Percentiles rank a stretch among this genome's conserved stretches.
Evolutionary conservation across 2,329 filamentous ascomycete genomes (phyloP).

Genomic region (Lachnellula occidentalis): DNA sequence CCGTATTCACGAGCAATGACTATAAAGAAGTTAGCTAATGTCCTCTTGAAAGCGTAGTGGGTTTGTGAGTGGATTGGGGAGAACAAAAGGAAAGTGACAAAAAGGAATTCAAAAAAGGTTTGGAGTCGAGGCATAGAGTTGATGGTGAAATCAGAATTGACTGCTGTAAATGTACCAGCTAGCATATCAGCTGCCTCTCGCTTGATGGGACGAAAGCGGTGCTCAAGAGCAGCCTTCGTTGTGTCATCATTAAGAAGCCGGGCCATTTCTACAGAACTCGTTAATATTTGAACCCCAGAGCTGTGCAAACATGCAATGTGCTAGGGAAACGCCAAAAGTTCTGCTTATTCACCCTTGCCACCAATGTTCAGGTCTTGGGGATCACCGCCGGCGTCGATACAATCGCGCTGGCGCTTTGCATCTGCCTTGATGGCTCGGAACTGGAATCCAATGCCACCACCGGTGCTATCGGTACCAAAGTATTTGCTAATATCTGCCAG

Average conservation of each 20-base stretch:
- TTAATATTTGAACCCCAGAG: background rate
- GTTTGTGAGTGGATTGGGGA: slow-evolving; percentile 6
- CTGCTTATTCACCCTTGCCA: slow-evolving; percentile 4
- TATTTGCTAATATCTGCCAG: slow-evolving; percentile 51
- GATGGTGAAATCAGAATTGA: background rate
- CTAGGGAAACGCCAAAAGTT: background rate
- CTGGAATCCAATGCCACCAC: slow-evolving; percentile 54
- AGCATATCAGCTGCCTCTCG: slow-evolving; percentile 22
- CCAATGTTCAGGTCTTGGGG: slow-evolving; percentile 31
- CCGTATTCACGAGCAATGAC: slow-evolving; percentile 25
- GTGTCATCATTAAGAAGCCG: slow-evolving; percentile 18
- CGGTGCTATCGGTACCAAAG: slow-evolving; percentile 52
- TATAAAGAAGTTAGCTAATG: slow-evolving; percentile 24
- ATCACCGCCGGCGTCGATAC: slow-evolving; percentile 41
- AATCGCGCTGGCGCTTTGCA: slow-evolving; percentile 42
- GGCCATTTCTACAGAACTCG: slow-evolving; percentile 16
- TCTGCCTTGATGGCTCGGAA: slow-evolving; percentile 52
- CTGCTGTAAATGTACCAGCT: slow-evolving; percentile 11
- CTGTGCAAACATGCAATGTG: slow-evolving; percentile 5
- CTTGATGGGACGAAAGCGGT: slow-evolving; percentile 28
- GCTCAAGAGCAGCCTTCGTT: slow-evolving; percentile 23
- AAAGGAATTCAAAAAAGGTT: slow-evolving; percentile 5
- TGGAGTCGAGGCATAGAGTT: no score
- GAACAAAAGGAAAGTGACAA: slow-evolving; percentile 13
- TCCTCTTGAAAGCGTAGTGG: slow-evolving; percentile 5